Conservation (phyloP, 225 moss, liverwort and hornwort genomes). For the Sphagnum tenellum region DNA sequence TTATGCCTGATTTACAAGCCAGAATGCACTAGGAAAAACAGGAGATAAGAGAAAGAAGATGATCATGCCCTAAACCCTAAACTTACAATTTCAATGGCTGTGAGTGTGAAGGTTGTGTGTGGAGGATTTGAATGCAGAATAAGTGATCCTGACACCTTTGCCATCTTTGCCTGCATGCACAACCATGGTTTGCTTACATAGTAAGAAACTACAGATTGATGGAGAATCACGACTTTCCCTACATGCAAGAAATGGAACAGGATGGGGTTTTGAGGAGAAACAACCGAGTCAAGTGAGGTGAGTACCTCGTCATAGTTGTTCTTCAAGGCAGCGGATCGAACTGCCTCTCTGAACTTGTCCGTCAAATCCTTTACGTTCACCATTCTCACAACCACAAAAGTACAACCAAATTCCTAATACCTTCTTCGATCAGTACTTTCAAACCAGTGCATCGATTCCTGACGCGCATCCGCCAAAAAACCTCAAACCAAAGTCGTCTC, state of each 20-base stretch:
- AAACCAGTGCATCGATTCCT: too few relatives aligned
- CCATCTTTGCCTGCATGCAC: slow-evolving; percentile 57
- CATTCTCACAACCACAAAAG: slow-evolving; percentile 11
- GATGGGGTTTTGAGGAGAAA: too few relatives aligned
- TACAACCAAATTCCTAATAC: too few relatives aligned
- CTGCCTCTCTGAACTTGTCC: slow-evolving; percentile 74
- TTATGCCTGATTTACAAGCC: too few relatives aligned
- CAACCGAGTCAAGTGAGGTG: too few relatives aligned
- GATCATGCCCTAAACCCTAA: too few relatives aligned
- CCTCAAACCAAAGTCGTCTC: too few relatives aligned
- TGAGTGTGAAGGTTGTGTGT: slow-evolving; percentile 56
- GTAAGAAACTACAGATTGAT: not conserved
- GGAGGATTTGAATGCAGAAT: slow-evolving; percentile 59
- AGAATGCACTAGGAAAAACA: too few relatives aligned
- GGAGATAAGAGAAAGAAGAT: too few relatives aligned
- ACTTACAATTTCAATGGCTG: slow-evolving; percentile 79
- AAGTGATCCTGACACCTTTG: slow-evolving; percentile 69
- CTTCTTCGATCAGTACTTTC: too few relatives aligned
- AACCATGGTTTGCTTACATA: not conserved
- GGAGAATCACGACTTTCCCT: not conserved
- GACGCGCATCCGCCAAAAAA: too few relatives aligned
- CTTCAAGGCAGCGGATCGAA: slow-evolving; percentile 63
- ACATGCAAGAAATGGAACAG: too few relatives aligned
- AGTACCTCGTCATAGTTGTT: slow-evolving; percentile 76
- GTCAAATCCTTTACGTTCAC: slow-evolving; percentile 61